phyloP scores from a whole-genome alignment of 345 rosid species.

The Eucalyptus urophylla region DNA sequence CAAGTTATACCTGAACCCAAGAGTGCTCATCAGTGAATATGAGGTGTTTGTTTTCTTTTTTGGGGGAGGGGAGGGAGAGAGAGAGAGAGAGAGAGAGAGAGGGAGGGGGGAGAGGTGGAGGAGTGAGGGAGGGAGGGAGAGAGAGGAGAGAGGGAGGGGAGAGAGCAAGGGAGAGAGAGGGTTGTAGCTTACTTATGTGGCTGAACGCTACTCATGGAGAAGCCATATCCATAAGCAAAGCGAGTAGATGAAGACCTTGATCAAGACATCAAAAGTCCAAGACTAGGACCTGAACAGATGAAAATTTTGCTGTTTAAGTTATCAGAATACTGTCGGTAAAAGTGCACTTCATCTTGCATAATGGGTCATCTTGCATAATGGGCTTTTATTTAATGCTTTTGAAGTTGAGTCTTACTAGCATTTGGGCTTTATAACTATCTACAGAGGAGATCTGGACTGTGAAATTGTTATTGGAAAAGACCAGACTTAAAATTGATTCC shows the following conservation, averaged over 20 bases:
- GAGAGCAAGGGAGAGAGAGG: not conserved
- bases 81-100: no score
- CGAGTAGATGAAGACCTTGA: not conserved
- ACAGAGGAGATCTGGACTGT: not conserved
- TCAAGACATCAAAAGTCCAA: not conserved
- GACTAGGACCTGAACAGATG: not conserved
- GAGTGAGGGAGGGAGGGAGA: fast-evolving
- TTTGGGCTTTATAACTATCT: not conserved
- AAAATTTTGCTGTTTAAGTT: not conserved
- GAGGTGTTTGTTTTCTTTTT: no score
- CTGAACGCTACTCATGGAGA: not conserved
- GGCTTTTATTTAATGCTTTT: not conserved
- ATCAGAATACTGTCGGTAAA: not conserved
- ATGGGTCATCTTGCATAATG: not conserved
- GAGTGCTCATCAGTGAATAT: not conserved
- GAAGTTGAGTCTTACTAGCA: not conserved
- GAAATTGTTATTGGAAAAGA: not conserved
- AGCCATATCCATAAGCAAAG: not conserved
- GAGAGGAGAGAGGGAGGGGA: not conserved
- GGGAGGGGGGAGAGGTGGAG: not conserved
- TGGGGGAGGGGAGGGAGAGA: not conserved
- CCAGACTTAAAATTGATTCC: not conserved
- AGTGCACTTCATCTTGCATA: not conserved
- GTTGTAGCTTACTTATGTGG: not conserved
- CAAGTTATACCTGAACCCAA: not conserved